A percentile compares a stretch with the other conserved stretches of the same genome.
phyloP scores from a whole-genome alignment of 1,284 basidiomycete genomes.

The Trametes sp. region DNA sequence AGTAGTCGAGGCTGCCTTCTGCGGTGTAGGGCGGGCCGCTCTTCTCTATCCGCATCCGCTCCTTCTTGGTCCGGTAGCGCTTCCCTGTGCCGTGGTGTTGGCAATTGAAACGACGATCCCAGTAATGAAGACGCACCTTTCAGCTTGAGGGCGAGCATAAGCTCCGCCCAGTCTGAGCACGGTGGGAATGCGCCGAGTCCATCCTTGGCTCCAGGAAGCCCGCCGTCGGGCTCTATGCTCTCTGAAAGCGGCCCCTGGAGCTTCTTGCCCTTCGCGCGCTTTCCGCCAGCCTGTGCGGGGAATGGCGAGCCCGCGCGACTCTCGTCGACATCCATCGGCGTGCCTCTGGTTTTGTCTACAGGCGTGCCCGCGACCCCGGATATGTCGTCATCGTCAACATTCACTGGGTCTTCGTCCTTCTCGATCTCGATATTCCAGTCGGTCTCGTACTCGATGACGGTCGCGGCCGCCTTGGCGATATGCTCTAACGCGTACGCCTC shows the following conservation, averaged over 20 bases:
- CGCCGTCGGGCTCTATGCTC: constrained; percentile 68
- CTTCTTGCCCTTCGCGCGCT: constrained; percentile 36
- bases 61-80: constrained; percentile 79
- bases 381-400: constrained; percentile 45
- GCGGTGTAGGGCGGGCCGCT: constrained; percentile 69
- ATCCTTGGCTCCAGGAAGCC: constrained; percentile 76
- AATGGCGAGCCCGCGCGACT: constrained; percentile 41
- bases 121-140: constrained; percentile 56
- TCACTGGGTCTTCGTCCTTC: constrained; percentile 66
- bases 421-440: constrained; percentile 87
- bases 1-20: constrained; percentile 79
- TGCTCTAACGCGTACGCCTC: constrained; percentile 75
- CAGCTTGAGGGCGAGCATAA: constrained; percentile 74
- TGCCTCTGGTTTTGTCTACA: constrained; percentile 28
- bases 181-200: constrained; percentile 75
- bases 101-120: neutral
- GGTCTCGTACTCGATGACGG: constrained; percentile 80
- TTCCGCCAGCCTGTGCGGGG: constrained; percentile 31
- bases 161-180: constrained; percentile 69
- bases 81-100: constrained; percentile 57
- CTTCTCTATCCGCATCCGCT: constrained; percentile 73
- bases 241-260: constrained; percentile 52
- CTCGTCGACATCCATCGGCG: constrained; percentile 42
- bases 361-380: constrained; percentile 18
- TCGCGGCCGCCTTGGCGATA: constrained; percentile 69